These are phyloP conservation scores for Melampsora abietis-canadensis DNA, from an alignment of 1,284 basidiomycete genomes.

Conservation along the genomic window DNA sequence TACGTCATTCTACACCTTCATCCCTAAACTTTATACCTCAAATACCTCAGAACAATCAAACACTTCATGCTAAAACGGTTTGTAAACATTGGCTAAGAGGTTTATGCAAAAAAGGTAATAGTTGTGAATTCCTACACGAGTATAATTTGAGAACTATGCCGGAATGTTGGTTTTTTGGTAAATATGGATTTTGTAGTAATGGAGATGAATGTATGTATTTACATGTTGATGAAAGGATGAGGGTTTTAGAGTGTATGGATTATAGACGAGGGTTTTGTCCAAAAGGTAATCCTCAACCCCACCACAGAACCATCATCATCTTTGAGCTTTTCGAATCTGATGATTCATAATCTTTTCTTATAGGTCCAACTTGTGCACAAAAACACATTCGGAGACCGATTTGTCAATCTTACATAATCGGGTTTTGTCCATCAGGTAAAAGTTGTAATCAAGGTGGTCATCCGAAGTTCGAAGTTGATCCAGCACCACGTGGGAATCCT, in stretches of 20 bases:
- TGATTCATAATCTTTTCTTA: no score
- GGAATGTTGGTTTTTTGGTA: conserved; percentile 98
- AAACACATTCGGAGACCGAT: conserved; percentile 88
- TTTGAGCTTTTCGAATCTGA: no score
- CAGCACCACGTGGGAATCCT: conserved; percentile 47
- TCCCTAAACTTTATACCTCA: conserved; percentile 77
- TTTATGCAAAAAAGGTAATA: conserved; percentile 95
- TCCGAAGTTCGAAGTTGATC: conserved; percentile 50
- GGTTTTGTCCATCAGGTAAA: conserved; percentile 90
- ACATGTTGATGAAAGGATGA: conserved; percentile 87
- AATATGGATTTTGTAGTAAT: conserved; percentile 95
- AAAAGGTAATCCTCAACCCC: conserved; percentile 11
- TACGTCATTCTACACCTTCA: conserved; percentile 83
- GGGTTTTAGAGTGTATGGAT: conserved; percentile 78
- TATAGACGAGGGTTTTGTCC: conserved; percentile 90
- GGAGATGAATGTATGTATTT: conserved; percentile 98
- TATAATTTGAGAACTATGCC: conserved; percentile 98
- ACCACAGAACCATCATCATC: not conserved
- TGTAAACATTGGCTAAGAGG: conserved; percentile 99
- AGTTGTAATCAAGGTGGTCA: conserved; percentile 81
- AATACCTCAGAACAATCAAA: conserved; percentile 73
- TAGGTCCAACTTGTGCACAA: conserved; percentile 81
- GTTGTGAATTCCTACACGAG: conserved; percentile 98
- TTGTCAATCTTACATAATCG: conserved; percentile 86
- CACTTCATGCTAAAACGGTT: conserved; percentile 56